phyloP scores from a whole-genome alignment of 495 filamentous ascomycete genomes.

The Parathielavia appendiculata region DNA sequence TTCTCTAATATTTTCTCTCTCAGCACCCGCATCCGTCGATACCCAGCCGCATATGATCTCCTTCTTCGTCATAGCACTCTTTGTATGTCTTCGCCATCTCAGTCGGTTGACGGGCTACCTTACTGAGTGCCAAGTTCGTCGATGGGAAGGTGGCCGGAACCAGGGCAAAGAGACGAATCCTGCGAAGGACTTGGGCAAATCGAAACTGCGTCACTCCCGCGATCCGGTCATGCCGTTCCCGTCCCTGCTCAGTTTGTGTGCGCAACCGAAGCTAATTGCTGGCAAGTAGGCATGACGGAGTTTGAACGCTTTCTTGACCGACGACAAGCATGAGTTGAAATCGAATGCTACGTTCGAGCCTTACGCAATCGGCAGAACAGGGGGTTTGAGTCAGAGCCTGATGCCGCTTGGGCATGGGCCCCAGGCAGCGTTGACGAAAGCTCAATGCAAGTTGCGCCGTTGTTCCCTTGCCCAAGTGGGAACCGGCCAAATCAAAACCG shows the following conservation, averaged over 20 bases:
- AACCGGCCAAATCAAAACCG: not conserved
- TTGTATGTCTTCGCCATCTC: too few species aligned
- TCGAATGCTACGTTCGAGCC: not conserved
- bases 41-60: too few species aligned
- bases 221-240: not conserved
- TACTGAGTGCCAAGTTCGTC: too few species aligned
- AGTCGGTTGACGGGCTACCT: too few species aligned
- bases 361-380: not conserved
- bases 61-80: too few species aligned
- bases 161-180: not conserved
- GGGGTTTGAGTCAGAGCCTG: conserved; percentile 9
- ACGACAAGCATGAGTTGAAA: not conserved
- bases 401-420: not conserved
- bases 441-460: not conserved
- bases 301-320: conserved; percentile 9
- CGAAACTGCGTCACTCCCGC: not conserved
- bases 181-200: not conserved
- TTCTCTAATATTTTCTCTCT: too few species aligned
- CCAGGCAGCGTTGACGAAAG: not conserved
- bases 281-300: not conserved
- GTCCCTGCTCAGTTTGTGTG: not conserved
- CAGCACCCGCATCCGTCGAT: too few species aligned
- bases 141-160: too few species aligned
- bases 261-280: not conserved
- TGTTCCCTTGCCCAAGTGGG: not conserved